A percentile compares a stretch with the other conserved stretches of the same genome.
Evolutionary conservation across 208 protist species (phyloP).

Genomic region (Acanthamoeba royreba): DNA sequence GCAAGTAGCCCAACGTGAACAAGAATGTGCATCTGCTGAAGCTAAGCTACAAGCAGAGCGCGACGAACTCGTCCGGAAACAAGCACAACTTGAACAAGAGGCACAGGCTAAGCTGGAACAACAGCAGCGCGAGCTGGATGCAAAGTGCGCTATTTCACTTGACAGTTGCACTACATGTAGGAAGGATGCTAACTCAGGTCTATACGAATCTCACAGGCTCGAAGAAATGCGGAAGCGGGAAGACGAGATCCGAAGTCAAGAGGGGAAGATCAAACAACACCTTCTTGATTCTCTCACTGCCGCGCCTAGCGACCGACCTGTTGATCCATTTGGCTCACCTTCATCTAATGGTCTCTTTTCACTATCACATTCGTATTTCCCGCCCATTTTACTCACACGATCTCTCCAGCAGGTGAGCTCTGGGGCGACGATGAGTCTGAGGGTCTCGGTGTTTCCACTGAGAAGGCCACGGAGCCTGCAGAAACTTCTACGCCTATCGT

Average conservation of each 20-base stretch:
- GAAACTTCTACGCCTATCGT: too few relatives aligned
- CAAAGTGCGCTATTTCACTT: neutral
- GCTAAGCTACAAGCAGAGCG: neutral
- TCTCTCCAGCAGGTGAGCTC: too few relatives aligned
- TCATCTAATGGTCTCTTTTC: too few relatives aligned
- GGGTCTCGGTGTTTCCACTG: too few relatives aligned
- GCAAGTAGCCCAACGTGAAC: neutral
- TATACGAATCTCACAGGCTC: neutral
- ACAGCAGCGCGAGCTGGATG: neutral
- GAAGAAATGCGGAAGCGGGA: neutral
- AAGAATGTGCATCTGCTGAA: neutral
- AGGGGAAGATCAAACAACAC: slow-evolving; percentile 13
- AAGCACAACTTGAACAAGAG: neutral
- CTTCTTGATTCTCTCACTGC: neutral
- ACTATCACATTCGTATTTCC: too few relatives aligned
- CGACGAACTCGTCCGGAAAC: neutral
- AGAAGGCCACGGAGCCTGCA: too few relatives aligned
- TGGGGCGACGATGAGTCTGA: too few relatives aligned
- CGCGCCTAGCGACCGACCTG: neutral
- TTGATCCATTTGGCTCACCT: neutral
- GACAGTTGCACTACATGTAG: neutral
- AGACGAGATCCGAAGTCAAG: neutral
- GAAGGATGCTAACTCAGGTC: neutral
- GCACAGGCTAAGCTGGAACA: neutral
- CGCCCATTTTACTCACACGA: too few relatives aligned